A percentile compares a stretch with the other conserved stretches of the same genome.
Conservation (phyloP, 345 rosid genomes). For the Arabis hirsuta region DNA sequence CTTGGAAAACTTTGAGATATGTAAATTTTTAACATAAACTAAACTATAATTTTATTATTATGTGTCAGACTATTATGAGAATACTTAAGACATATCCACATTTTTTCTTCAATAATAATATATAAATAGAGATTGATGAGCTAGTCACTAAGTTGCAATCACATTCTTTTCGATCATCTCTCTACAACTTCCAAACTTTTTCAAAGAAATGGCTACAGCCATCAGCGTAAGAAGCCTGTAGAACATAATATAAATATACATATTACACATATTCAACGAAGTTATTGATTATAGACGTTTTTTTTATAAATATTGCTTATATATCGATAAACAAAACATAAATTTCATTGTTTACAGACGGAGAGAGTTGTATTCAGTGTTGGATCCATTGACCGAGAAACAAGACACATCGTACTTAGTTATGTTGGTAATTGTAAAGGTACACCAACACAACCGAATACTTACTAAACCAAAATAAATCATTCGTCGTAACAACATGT, state of each 20-base stretch:
- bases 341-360: neutral
- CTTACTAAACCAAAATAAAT: too few relatives aligned
- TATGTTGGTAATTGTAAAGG: slow-evolving; percentile 7
- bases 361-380: neutral
- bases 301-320: too few relatives aligned
- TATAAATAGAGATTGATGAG: slow-evolving; percentile 12
- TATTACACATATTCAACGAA: neutral
- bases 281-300: neutral
- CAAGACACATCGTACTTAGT: neutral
- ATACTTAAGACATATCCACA: neutral
- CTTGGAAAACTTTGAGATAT: neutral
- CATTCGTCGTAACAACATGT: too few relatives aligned
- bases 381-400: neutral
- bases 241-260: neutral
- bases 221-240: slow-evolving; percentile 15
- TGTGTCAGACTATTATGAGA: neutral
- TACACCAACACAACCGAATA: neutral
- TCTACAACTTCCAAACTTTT: slow-evolving; percentile 4
- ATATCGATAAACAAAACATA: too few relatives aligned
- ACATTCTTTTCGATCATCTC: neutral
- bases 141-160: neutral
- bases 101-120: neutral
- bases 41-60: neutral
- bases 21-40: neutral
- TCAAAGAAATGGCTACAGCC: slow-evolving; percentile 3